Evolutionary conservation across 352 stramenopile species (phyloP).

Genomic region (Globisporangium emineosum): DNA sequence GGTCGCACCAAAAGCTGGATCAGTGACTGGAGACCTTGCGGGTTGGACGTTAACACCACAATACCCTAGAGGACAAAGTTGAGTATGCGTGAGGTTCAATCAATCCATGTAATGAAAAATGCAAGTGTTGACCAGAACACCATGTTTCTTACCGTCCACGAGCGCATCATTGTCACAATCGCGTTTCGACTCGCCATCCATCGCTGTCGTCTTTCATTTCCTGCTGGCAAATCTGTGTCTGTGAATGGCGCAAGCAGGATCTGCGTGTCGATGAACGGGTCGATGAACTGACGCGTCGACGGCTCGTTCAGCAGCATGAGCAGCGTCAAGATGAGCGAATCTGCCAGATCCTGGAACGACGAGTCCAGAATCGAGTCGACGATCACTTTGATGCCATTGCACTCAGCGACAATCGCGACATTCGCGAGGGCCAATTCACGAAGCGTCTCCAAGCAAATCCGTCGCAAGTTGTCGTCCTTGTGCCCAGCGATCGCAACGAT

Average conservation of each 20-base stretch:
- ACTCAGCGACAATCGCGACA: slow-evolving; percentile 77
- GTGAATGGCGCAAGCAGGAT: slow-evolving; percentile 86
- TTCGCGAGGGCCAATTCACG: slow-evolving; percentile 80
- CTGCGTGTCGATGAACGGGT: slow-evolving; percentile 87
- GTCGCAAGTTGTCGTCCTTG: slow-evolving; percentile 88
- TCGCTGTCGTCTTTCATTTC: slow-evolving; percentile 79
- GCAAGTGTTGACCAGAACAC: too few species aligned
- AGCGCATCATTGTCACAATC: slow-evolving; percentile 89
- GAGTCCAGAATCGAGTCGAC: slow-evolving; percentile 87
- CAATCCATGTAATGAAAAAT: too few species aligned
- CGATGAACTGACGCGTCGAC: slow-evolving; percentile 79
- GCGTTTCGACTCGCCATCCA: slow-evolving; percentile 90
- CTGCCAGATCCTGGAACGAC: slow-evolving; percentile 82
- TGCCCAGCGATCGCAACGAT: slow-evolving; percentile 83
- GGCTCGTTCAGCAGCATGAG: slow-evolving; percentile 85
- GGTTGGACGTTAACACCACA: slow-evolving; percentile 84
- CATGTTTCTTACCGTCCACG: slow-evolving; percentile 66
- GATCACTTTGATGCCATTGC: slow-evolving; percentile 79
- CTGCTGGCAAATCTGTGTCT: slow-evolving; percentile 80
- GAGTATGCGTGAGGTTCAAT: too few species aligned
- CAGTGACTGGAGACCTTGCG: slow-evolving; percentile 81
- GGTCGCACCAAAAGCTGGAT: slow-evolving; percentile 85
- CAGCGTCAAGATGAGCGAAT: slow-evolving; percentile 84
- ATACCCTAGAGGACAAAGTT: slow-evolving; percentile 43
- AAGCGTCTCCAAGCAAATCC: slow-evolving; percentile 84